A percentile compares a stretch with the other conserved stretches of the same genome.
phyloP scores from a whole-genome alignment of 2,329 filamentous ascomycete genomes.

The Fusarium decemcellulare region DNA sequence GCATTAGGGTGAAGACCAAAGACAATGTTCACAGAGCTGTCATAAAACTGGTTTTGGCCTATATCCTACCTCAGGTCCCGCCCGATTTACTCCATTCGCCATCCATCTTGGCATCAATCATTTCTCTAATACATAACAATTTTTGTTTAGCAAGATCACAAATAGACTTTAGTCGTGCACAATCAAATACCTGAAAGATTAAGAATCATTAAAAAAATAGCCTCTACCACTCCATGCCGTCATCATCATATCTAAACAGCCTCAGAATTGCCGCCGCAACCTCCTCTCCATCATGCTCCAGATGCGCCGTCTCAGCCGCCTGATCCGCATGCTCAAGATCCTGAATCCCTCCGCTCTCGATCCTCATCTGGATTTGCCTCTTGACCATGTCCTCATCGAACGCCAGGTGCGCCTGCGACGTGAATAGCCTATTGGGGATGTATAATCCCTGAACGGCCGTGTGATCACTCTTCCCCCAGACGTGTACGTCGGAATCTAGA shows the following conservation, averaged over 20 bases:
- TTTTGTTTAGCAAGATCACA: no score
- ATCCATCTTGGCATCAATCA: no score
- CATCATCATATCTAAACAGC: slow-evolving; percentile 65
- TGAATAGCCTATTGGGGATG: slow-evolving; percentile 73
- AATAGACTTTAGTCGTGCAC: no score
- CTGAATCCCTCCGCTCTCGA: slow-evolving; percentile 73
- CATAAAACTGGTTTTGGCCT: no score
- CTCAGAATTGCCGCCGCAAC: slow-evolving; percentile 77
- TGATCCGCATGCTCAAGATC: slow-evolving; percentile 73
- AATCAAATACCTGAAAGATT: no score
- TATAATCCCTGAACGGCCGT: slow-evolving; percentile 85
- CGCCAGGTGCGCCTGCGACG: slow-evolving; percentile 85
- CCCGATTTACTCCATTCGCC: no score
- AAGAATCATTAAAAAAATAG: no score
- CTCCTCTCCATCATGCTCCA: slow-evolving; percentile 78
- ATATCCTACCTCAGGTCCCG: no score
- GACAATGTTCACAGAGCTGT: no score
- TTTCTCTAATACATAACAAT: no score
- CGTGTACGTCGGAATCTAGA: slow-evolving; percentile 59
- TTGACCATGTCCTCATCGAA: slow-evolving; percentile 79
- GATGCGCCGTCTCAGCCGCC: slow-evolving; percentile 71
- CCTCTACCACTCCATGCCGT: slow-evolving; percentile 50
- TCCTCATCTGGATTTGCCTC: slow-evolving; percentile 72
- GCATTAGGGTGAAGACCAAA: no score
- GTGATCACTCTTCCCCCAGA: slow-evolving; percentile 74